Evolutionary conservation across 2,329 filamentous ascomycete species (phyloP).

Genomic region (Cladobotryum protrusum): DNA sequence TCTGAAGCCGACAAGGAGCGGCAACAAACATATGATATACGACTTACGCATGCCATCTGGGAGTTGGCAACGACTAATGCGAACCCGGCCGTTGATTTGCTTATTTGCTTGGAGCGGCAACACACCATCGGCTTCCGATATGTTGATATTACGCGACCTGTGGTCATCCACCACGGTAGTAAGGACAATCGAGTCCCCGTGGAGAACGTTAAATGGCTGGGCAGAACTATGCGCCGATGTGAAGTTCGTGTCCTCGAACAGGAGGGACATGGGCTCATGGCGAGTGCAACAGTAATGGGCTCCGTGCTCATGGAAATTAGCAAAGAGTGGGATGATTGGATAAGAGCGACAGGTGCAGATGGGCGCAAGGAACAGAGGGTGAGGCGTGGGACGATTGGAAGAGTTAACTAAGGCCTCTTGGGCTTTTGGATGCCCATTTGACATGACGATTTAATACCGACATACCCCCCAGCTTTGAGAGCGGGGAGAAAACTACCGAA

Average conservation of each 20-base stretch:
- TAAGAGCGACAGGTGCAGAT: conserved; percentile 48
- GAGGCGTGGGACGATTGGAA: conserved; percentile 20
- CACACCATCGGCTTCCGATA: conserved; percentile 95
- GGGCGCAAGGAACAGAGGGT: conserved; percentile 28
- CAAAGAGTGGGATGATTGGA: conserved; percentile 89
- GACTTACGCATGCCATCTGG: conserved; percentile 92
- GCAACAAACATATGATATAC: conserved; percentile 70
- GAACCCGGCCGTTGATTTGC: conserved; percentile 87
- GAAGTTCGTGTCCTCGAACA: conserved; percentile 86
- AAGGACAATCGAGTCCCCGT: conserved; percentile 87
- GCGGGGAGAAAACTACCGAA: too few relatives aligned
- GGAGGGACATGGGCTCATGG: conserved; percentile 94
- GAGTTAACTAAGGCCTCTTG: conserved; percentile 9
- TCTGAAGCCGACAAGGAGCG: conserved; percentile 64
- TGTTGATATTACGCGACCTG: conserved; percentile 84
- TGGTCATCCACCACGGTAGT: conserved; percentile 91
- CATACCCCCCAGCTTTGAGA: too few relatives aligned
- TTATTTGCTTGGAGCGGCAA: conserved; percentile 85
- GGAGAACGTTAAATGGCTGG: conserved; percentile 92
- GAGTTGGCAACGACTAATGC: conserved; percentile 82
- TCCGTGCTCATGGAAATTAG: conserved; percentile 91
- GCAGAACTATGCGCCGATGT: conserved; percentile 86
- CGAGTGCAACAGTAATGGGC: conserved; percentile 87
- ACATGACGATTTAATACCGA: too few relatives aligned
- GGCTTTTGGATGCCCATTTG: too few relatives aligned